Conservation (phyloP, 345 rosid genomes). For the Lenwebbia sp. region DNA sequence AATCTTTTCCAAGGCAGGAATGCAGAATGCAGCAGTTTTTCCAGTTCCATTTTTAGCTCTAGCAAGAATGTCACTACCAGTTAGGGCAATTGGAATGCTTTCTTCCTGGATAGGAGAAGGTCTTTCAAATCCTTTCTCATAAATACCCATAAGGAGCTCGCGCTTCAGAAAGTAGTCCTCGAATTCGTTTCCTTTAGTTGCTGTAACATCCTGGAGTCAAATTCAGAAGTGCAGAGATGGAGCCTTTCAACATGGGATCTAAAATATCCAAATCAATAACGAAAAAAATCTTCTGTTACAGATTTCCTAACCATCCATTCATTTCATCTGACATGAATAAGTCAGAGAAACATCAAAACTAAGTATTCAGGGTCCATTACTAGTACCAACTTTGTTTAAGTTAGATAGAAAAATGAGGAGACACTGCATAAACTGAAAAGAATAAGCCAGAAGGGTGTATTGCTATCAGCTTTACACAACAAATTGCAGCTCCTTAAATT, state of each 20-base stretch:
- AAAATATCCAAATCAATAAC: background rate
- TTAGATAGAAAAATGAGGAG: background rate
- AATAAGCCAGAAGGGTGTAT: background rate
- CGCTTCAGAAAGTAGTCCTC: conserved; percentile 98
- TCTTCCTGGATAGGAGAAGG: conserved; percentile 99
- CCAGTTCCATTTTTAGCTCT: conserved; percentile 99
- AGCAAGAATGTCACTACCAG: conserved; percentile 98
- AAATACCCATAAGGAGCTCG: conserved; percentile 92
- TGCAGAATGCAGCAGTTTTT: conserved; percentile 96
- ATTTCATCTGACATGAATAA: background rate
- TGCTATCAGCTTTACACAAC: background rate
- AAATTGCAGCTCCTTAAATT: background rate
- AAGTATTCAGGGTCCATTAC: background rate
- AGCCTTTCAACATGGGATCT: background rate
- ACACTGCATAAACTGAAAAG: background rate
- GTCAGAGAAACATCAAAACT: background rate
- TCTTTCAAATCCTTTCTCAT: conserved; percentile 97
- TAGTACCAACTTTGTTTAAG: background rate
- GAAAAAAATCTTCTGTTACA: background rate
- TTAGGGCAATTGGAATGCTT: conserved; percentile 98
- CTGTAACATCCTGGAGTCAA: conserved; percentile 81
- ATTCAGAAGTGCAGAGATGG: background rate
- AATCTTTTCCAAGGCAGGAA: conserved; percentile 95
- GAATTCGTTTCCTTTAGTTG: conserved; percentile 96
- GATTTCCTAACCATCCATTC: background rate